Percentiles rank a stretch among this genome's conserved stretches.
Evolutionary conservation across 2,329 filamentous ascomycete species (phyloP).

Genomic region (Gaeumannomyces tritici): DNA sequence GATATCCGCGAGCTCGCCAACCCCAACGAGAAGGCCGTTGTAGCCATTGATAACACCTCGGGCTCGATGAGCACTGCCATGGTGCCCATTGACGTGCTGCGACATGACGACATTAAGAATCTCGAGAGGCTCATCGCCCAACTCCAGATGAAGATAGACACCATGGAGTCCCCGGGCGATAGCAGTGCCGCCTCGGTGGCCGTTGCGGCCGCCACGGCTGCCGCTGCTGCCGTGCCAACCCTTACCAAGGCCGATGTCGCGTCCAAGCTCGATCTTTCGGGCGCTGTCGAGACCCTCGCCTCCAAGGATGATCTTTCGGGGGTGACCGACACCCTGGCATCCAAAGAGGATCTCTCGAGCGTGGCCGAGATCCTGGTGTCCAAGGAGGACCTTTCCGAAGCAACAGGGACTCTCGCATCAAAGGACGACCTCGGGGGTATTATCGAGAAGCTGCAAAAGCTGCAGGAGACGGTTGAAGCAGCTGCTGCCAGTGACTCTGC

Average conservation of each 20-base stretch:
- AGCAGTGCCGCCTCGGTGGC: slow-evolving; percentile 29
- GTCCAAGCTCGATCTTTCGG: slow-evolving; percentile 20
- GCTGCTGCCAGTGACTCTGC: slow-evolving; percentile 14
- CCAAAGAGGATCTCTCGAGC: slow-evolving; percentile 10
- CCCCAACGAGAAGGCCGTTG: slow-evolving; percentile 34
- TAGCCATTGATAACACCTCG: slow-evolving; percentile 41
- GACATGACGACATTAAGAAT: slow-evolving; percentile 70
- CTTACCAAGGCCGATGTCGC: slow-evolving; percentile 1
- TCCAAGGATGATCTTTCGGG: slow-evolving; percentile 9
- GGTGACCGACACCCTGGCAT: slow-evolving; percentile 38
- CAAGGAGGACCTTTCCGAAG: slow-evolving; percentile 3
- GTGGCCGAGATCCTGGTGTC: slow-evolving; percentile 38
- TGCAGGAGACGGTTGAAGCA: slow-evolving; percentile 26
- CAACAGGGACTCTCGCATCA: slow-evolving; percentile 5
- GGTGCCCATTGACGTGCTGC: slow-evolving; percentile 42
- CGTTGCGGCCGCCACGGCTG: slow-evolving; percentile 9
- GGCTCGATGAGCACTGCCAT: slow-evolving; percentile 29
- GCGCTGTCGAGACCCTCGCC: slow-evolving; percentile 41
- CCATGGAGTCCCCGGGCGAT: slow-evolving; percentile 47
- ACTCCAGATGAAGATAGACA: slow-evolving; percentile 75
- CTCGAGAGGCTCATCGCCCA: slow-evolving; percentile 77
- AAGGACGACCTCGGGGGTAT: slow-evolving; percentile 24
- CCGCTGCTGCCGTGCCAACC: slow-evolving; percentile 7
- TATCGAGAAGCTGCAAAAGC: slow-evolving; percentile 42
- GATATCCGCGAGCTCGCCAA: slow-evolving; percentile 52